Evolutionary conservation across 768 basidiomycete species (phyloP).

Genomic region (Leccinum subgranulosum): DNA sequence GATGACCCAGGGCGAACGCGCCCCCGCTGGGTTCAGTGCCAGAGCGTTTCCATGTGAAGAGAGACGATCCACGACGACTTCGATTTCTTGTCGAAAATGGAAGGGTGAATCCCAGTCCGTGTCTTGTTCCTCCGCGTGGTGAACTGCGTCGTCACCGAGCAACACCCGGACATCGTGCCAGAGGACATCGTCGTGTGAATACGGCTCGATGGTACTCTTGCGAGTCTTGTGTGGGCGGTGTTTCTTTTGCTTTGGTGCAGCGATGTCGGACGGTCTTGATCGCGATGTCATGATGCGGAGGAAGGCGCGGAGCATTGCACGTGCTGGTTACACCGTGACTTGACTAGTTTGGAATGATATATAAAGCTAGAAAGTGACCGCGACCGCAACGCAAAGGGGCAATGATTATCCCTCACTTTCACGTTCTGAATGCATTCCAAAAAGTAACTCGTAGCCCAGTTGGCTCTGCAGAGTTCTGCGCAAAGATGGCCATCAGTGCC

Average conservation of each 20-base stretch:
- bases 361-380: background rate
- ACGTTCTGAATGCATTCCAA: background rate
- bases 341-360: background rate
- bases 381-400: background rate
- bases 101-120: conserved; percentile 61
- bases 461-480: conserved; percentile 70
- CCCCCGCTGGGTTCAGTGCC: conserved; percentile 45
- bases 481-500: conserved; percentile 63
- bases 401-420: background rate
- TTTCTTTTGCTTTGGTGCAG: conserved; percentile 30
- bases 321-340: background rate
- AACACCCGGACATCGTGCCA: conserved; percentile 67
- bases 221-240: conserved; percentile 21
- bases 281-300: conserved; percentile 6
- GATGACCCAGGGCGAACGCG: conserved; percentile 70
- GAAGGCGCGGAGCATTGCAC: background rate
- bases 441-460: conserved; percentile 23
- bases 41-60: conserved; percentile 67
- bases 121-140: conserved; percentile 45
- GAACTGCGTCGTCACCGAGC: conserved; percentile 58
- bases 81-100: conserved; percentile 55
- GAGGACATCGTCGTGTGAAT: conserved; percentile 72
- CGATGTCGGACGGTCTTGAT: background rate
- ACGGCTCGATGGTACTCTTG: conserved; percentile 42
- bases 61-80: conserved; percentile 61